Base-by-base conservation (phyloP, 108 stramenopile species). In the Schizochytrium sp. region DNA sequence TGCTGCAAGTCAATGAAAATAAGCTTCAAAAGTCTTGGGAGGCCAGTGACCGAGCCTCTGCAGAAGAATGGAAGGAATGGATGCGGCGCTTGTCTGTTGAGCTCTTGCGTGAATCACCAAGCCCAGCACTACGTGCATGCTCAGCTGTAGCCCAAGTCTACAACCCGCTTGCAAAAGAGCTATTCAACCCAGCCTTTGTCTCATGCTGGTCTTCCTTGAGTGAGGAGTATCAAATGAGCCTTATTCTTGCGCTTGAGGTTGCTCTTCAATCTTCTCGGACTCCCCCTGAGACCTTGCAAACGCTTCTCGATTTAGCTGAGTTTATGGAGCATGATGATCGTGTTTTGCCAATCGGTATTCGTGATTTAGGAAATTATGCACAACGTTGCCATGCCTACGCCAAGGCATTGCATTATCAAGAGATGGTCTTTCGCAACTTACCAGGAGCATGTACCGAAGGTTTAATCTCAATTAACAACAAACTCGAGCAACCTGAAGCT, bases 21-120 rank as follows among this genome's bases (percentile, higher is more conserved):
- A 90, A 96, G 69, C 93, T 99, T 60, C 92, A 96, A 61, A 91
- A 93, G 87, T 93, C 97, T 41, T 98, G 99, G 98, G 96, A 98
- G 89, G 97, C 97, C 45, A 93, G 95, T 2, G 96, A 97, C 89
- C 92, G 95, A 59, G 90, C 93, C 13, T 96, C 99, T 4, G 89
- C 95, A 57, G 97, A 97, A 50, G 99, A 99, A 90, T 99, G 98
- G 98, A 94, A 94, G 72, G 97, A 98, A 89, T 99, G 99, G 99
- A 96, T 98, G 93, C 92, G 97, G 2, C 89, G 97, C 0, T 93
- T 99, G 56, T 93, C 95, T 50, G 95, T 98, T 56, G 95, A 98
- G 88, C 94, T 99, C 5, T 91, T 99, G 44, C 95, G 97, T n/a
- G 97, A 99, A 91, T 95, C 96, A 2, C 98, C 99, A 3, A 94